Conservation (phyloP, 1,139 yeast species). For the Zhuliangozyma parablackwelliae region DNA sequence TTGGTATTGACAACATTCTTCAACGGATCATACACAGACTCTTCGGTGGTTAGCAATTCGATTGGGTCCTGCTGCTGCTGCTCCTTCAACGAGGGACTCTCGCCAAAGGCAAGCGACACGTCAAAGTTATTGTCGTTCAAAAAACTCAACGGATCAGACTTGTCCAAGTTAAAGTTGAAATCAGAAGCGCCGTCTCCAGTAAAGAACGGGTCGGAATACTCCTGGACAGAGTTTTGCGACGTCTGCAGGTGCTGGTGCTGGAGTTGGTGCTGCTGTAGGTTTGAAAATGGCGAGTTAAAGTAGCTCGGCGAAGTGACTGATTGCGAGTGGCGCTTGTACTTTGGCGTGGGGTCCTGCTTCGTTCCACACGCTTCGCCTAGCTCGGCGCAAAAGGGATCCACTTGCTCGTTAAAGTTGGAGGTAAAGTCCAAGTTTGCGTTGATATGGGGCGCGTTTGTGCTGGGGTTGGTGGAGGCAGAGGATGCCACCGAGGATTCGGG, state of each 20-base stretch:
- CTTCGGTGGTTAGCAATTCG: slow-evolving; percentile 51
- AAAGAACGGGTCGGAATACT: not conserved
- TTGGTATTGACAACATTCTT: slow-evolving; percentile 15
- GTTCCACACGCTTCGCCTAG: slow-evolving; percentile 83
- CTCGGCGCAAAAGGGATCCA: slow-evolving; percentile 67
- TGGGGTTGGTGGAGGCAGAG: not conserved
- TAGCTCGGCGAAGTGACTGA: slow-evolving; percentile 4
- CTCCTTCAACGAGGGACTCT: slow-evolving; percentile 8
- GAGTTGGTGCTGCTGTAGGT: slow-evolving; percentile 9
- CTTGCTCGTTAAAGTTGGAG: slow-evolving; percentile 36
- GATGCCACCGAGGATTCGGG: slow-evolving; percentile 21
- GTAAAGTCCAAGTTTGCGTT: slow-evolving; percentile 14
- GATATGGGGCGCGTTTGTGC: slow-evolving; percentile 12
- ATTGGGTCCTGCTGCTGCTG: slow-evolving; percentile 25
- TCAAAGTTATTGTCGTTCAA: slow-evolving; percentile 48
- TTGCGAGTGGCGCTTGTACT: slow-evolving; percentile 21
- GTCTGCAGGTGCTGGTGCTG: slow-evolving; percentile 5
- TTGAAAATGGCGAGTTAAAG: slow-evolving; percentile 17
- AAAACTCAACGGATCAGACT: slow-evolving; percentile 40
- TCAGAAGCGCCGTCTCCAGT: slow-evolving; percentile 4
- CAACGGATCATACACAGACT: slow-evolving; percentile 65
- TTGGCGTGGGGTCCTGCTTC: slow-evolving; percentile 66
- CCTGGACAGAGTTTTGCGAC: not conserved
- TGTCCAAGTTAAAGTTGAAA: slow-evolving; percentile 17
- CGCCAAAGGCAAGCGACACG: slow-evolving; percentile 44